A percentile compares a stretch with the other conserved stretches of the same genome.
Evolutionary conservation across 768 basidiomycete species (phyloP).

Genomic region (Lentinula guzmanii): DNA sequence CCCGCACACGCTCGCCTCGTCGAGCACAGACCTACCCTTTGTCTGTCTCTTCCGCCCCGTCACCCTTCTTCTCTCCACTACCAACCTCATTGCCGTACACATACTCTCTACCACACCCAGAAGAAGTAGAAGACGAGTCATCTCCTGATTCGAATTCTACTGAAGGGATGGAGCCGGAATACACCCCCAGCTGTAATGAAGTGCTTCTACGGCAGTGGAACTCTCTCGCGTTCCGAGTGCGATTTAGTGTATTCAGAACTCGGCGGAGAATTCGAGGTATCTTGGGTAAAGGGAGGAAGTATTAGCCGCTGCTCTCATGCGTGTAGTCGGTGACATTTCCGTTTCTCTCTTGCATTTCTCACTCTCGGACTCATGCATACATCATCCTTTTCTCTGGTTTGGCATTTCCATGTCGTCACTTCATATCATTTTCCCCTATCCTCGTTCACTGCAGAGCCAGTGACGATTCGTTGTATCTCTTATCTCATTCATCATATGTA

Average conservation of each 20-base stretch:
- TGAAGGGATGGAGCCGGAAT: not conserved
- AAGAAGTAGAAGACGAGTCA: not conserved
- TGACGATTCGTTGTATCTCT: not conserved
- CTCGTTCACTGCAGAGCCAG: not conserved
- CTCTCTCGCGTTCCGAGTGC: not conserved
- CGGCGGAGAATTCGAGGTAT: not conserved
- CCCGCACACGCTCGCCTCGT: not conserved
- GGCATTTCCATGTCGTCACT: not conserved
- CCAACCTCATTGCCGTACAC: not conserved
- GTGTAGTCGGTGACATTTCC: not conserved
- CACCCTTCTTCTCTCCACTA: not conserved
- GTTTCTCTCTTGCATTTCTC: not conserved
- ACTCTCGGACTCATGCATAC: not conserved
- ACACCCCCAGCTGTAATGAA: slow-evolving; percentile 2
- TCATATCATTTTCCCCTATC: not conserved
- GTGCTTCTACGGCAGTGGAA: not conserved
- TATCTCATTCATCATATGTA: not conserved
- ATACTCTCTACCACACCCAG: not conserved
- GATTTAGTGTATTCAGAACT: not conserved
- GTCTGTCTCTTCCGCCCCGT: not conserved
- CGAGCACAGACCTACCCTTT: not conserved
- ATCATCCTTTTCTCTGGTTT: not conserved
- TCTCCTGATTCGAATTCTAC: not conserved
- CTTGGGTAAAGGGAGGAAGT: not conserved
- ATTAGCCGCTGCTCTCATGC: not conserved